These are phyloP conservation scores for Quercus lobata DNA, from an alignment of 331 rosid species.

Conservation along the genomic window DNA sequence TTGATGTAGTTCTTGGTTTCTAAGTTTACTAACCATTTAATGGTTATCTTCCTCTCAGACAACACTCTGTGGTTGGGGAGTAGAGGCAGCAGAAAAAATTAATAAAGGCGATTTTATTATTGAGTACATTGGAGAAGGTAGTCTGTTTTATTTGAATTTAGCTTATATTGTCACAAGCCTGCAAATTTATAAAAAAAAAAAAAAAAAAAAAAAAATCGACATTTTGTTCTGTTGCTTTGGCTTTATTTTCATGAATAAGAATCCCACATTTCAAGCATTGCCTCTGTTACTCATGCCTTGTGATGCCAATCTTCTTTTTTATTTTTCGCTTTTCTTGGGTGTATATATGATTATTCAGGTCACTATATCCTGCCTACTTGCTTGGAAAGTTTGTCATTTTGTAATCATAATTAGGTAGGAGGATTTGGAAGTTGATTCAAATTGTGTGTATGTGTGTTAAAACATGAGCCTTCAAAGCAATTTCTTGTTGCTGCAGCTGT, in stretches of 20 bases:
- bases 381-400: not conserved
- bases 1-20: not conserved
- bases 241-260: no score
- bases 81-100: constrained; percentile 70
- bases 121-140: constrained; percentile 98
- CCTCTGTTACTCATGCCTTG: not conserved
- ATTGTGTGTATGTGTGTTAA: not conserved
- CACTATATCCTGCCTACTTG: not conserved
- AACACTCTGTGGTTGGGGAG: constrained; percentile 98
- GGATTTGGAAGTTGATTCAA: not conserved
- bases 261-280: not conserved
- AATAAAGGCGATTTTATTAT: constrained; percentile 68
- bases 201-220: no score
- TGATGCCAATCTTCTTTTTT: not conserved
- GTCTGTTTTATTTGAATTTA: constrained; percentile 7
- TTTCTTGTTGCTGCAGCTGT: not conserved
- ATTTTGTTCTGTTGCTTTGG: not conserved
- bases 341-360: no score
- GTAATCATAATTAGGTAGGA: not conserved
- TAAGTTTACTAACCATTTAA: not conserved
- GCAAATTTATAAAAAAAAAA: no score
- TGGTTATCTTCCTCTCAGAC: constrained; percentile 53
- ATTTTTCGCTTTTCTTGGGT: constrained; percentile 7
- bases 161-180: not conserved
- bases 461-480: not conserved